Conservation (phyloP, 1,284 basidiomycete genomes). For the Salmacisia buchloeana region DNA sequence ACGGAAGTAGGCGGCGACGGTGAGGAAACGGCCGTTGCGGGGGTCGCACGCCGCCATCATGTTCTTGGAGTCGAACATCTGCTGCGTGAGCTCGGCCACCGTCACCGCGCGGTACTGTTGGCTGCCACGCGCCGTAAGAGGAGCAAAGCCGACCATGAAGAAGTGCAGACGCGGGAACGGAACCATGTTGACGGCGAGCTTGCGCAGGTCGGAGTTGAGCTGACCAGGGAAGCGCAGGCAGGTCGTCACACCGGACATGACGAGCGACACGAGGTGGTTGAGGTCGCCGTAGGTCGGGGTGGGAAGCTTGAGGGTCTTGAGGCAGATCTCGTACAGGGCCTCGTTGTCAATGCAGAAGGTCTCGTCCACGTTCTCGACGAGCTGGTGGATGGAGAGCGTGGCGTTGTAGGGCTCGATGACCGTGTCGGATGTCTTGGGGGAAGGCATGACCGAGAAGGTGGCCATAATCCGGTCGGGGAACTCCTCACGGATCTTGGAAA, state of each 20-base stretch:
- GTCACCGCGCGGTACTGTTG: conserved; percentile 87
- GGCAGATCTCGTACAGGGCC: conserved; percentile 81
- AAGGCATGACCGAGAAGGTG: conserved; percentile 85
- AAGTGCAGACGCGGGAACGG: conserved; percentile 98
- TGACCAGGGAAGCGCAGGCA: conserved; percentile 89
- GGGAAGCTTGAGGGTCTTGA: conserved; percentile 65
- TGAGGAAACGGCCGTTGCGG: conserved; percentile 74
- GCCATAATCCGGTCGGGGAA: conserved; percentile 72
- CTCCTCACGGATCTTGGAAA: conserved; percentile 47
- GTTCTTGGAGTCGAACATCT: conserved; percentile 94
- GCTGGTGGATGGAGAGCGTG: conserved; percentile 79
- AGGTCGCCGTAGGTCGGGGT: conserved; percentile 42
- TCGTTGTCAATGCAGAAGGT: conserved; percentile 91
- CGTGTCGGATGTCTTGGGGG: conserved; percentile 90
- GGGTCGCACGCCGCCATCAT: conserved; percentile 78
- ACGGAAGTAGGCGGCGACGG: conserved; percentile 95
- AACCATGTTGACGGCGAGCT: conserved; percentile 85
- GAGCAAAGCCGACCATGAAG: conserved; percentile 97
- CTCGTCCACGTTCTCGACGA: conserved; percentile 80
- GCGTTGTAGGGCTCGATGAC: conserved; percentile 95
- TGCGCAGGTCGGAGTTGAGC: conserved; percentile 86
- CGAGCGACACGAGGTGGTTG: conserved; percentile 66
- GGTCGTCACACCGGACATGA: conserved; percentile 85
- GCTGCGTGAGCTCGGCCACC: conserved; percentile 90
- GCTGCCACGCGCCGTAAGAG: conserved; percentile 84